These are phyloP conservation scores for Tanacetum coccineum DNA, from an alignment of 129 eudicot genomes.

Conservation along the genomic window DNA sequence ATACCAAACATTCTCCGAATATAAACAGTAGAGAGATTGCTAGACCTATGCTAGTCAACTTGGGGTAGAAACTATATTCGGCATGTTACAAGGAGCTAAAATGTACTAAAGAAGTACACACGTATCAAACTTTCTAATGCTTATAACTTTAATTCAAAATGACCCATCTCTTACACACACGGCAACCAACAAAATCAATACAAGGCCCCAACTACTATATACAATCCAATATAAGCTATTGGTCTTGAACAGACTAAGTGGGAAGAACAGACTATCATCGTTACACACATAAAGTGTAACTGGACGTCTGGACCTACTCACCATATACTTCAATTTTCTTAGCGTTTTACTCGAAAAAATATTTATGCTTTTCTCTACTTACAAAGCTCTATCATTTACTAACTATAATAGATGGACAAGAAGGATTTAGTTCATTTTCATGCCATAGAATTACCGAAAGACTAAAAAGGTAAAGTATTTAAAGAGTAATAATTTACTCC, in stretches of 20 bases:
- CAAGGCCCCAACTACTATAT: no score
- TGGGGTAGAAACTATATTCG: not conserved
- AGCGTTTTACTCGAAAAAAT: not conserved
- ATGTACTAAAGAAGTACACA: slow-evolving; percentile 3
- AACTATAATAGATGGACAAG: not conserved
- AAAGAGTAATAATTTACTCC: no score
- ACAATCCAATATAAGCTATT: not conserved
- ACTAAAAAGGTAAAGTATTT: not conserved
- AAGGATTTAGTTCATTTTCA: slow-evolving; percentile 5
- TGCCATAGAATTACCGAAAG: not conserved
- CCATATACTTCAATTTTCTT: not conserved
- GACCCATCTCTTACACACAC: no score
- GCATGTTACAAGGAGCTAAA: slow-evolving; percentile 3
- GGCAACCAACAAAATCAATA: no score
- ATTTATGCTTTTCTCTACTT: not conserved
- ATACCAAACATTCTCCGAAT: not conserved
- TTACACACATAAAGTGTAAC: not conserved
- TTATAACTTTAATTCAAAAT: no score
- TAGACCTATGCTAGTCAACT: slow-evolving; percentile 1
- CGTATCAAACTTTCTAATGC: no score
- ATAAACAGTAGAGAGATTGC: not conserved
- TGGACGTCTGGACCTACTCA: not conserved
- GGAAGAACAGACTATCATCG: not conserved
- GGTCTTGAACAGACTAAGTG: not conserved
- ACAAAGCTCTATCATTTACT: not conserved